Percentiles rank a stretch among this genome's conserved stretches.
These are phyloP conservation scores for Claviceps fusiformis DNA, from an alignment of 2,329 filamentous ascomycete species.

Conservation along the genomic window DNA sequence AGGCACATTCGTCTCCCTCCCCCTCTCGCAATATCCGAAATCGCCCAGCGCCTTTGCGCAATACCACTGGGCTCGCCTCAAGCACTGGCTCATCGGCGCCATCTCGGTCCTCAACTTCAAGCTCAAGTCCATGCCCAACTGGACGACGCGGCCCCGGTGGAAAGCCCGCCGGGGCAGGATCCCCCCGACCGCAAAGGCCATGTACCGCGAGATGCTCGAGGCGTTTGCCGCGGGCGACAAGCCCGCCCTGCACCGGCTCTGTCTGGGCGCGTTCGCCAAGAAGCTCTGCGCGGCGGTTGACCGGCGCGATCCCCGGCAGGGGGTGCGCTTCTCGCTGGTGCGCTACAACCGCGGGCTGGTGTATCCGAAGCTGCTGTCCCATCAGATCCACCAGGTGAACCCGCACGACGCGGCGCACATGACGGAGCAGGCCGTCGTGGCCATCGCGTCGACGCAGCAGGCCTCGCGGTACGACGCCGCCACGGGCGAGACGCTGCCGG, in stretches of 20 bases:
- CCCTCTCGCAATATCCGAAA: slow-evolving; percentile 21
- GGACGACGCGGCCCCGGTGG: slow-evolving; percentile 28
- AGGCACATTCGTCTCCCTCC: slow-evolving; percentile 37
- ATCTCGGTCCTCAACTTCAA: slow-evolving; percentile 24
- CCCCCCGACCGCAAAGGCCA: slow-evolving; percentile 38
- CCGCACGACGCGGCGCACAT: slow-evolving; percentile 23
- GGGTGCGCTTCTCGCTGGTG: slow-evolving; percentile 40
- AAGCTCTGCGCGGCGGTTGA: slow-evolving; percentile 41
- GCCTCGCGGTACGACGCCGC: slow-evolving; percentile 27
- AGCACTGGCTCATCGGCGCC: slow-evolving; percentile 22
- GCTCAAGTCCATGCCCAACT: slow-evolving; percentile 30
- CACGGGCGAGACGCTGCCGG: slow-evolving; percentile 28
- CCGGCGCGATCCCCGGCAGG: slow-evolving; percentile 30
- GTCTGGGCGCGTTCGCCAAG: slow-evolving; percentile 36
- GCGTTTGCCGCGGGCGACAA: slow-evolving; percentile 47
- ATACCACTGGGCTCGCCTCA: slow-evolving; percentile 25
- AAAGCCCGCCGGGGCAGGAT: slow-evolving; percentile 28
- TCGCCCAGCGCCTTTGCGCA: slow-evolving; percentile 15
- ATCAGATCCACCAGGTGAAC: slow-evolving; percentile 36
- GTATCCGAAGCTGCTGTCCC: slow-evolving; percentile 39
- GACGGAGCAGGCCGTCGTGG: slow-evolving; percentile 43
- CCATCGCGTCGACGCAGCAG: slow-evolving; percentile 42
- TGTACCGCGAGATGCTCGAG: slow-evolving; percentile 49
- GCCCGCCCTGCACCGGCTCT: slow-evolving; percentile 35
- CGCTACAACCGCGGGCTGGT: slow-evolving; percentile 28